Evolutionary conservation across 805 yeast genomes (phyloP).

Genomic region (Hanseniaspora lachancei): DNA sequence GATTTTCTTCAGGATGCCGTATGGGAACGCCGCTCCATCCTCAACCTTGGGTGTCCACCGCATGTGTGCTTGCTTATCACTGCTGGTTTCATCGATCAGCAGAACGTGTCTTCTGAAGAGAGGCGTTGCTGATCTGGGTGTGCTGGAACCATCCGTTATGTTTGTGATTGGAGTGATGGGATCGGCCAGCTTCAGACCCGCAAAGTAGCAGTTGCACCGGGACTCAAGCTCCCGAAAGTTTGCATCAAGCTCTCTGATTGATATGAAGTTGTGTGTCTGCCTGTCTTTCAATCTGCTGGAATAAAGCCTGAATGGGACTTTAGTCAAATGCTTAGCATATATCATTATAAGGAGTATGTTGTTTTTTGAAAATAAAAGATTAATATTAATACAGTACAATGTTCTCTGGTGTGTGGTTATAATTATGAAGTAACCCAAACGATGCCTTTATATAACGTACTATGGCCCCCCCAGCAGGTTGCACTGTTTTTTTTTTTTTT

Average conservation of each 20-base stretch:
- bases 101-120: slow-evolving; percentile 20
- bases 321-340: too few relatives aligned
- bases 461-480: too few relatives aligned
- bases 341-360: too few relatives aligned
- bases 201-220: slow-evolving; percentile 17
- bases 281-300: not conserved
- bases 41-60: slow-evolving; percentile 22
- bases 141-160: slow-evolving; percentile 13
- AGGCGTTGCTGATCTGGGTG: slow-evolving; percentile 14
- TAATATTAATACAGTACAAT: too few relatives aligned
- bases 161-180: slow-evolving; percentile 14
- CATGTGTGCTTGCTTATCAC: not conserved
- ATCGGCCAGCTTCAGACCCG: slow-evolving; percentile 13
- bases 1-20: slow-evolving; percentile 16
- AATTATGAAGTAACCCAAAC: too few relatives aligned
- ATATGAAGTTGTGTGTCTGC: not conserved
- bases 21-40: slow-evolving; percentile 18
- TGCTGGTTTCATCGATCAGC: slow-evolving; percentile 17
- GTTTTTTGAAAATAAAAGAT: too few relatives aligned
- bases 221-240: slow-evolving; percentile 4
- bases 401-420: too few relatives aligned
- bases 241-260: not conserved
- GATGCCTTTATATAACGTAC: too few relatives aligned
- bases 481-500: too few relatives aligned
- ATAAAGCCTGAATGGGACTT: not conserved